Evolutionary conservation across 805 yeast species (phyloP).

Genomic region (Lipomyces sp.): DNA sequence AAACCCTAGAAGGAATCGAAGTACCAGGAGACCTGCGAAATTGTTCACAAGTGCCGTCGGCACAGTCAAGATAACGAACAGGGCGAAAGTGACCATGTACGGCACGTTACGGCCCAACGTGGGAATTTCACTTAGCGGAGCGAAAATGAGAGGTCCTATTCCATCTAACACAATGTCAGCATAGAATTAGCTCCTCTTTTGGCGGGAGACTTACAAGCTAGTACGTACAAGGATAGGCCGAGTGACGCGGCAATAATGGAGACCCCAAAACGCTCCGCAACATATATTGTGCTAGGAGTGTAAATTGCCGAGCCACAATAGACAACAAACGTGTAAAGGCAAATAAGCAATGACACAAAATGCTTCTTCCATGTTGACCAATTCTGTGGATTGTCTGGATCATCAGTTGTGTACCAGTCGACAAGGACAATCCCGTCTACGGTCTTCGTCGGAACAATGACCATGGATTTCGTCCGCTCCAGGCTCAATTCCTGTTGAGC

Average conservation of each 20-base stretch:
- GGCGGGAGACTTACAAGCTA: conserved; percentile 44
- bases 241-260: conserved; percentile 53
- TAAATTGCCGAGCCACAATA: conserved; percentile 64
- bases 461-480: conserved; percentile 1
- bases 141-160: conserved; percentile 61
- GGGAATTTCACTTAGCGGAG: conserved; percentile 64
- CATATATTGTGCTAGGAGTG: conserved; percentile 54
- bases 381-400: conserved; percentile 52
- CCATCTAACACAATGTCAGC: conserved; percentile 51
- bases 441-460: conserved; percentile 6
- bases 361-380: conserved; percentile 55
- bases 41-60: conserved; percentile 57
- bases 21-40: conserved; percentile 55
- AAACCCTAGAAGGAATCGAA: conserved; percentile 61
- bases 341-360: conserved; percentile 49
- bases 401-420: conserved; percentile 34
- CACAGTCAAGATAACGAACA: conserved; percentile 58
- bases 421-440: conserved; percentile 12
- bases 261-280: conserved; percentile 54
- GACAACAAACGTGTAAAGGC: conserved; percentile 55
- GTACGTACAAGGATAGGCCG: conserved; percentile 58
- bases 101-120: conserved; percentile 57
- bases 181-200: neutral
- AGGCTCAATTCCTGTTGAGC: conserved; percentile 1
- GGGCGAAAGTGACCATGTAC: conserved; percentile 53